phyloP scores from a whole-genome alignment of 257 asterid genomes.

The Solanum piurae region DNA sequence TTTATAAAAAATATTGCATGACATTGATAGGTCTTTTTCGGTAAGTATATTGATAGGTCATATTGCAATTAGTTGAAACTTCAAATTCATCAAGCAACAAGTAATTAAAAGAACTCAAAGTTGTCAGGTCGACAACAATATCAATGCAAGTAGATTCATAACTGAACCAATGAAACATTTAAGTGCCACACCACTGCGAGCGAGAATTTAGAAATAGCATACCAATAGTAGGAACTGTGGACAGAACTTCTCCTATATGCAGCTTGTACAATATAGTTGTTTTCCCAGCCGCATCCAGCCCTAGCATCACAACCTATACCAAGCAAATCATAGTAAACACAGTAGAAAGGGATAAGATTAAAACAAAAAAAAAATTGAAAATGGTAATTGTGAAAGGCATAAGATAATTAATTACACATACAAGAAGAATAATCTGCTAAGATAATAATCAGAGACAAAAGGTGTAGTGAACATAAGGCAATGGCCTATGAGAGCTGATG shows the following conservation, averaged over 20 bases:
- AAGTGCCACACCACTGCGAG: neutral
- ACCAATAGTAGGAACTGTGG: constrained; percentile 99
- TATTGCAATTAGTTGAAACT: neutral
- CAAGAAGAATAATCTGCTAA: neutral
- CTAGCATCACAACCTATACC: constrained; percentile 93
- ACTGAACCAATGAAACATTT: neutral
- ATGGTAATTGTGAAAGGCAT: neutral
- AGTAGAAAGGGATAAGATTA: neutral
- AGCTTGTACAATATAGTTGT: constrained; percentile 93
- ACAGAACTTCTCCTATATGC: constrained; percentile 97
- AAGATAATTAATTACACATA: neutral
- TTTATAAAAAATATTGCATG: neutral
- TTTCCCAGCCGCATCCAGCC: constrained; percentile 99
- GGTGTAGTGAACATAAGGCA: neutral
- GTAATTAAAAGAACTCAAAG: neutral
- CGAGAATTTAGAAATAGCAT: constrained; percentile 10
- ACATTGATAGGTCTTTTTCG: neutral
- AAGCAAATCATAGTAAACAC: neutral
- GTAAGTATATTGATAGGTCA: neutral
- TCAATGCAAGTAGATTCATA: neutral
- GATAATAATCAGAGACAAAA: neutral
- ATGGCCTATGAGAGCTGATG: neutral
- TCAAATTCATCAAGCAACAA: neutral
- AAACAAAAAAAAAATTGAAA: neutral
- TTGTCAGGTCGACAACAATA: neutral